Conservation (phyloP, 2,329 filamentous ascomycete species). For the Epichloe sibirici region DNA sequence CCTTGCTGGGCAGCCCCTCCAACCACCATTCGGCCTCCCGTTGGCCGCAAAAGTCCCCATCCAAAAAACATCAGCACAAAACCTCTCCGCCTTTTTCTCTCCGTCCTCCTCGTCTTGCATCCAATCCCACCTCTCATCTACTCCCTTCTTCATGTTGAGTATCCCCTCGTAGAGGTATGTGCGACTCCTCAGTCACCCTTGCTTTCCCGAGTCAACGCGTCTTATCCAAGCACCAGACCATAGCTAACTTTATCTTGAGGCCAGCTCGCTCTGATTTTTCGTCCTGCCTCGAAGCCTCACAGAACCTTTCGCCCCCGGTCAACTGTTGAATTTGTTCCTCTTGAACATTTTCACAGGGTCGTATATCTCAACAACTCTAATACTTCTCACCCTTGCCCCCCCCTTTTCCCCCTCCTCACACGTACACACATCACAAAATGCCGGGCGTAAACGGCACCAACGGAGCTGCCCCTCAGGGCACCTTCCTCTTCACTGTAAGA, state of each 20-base stretch:
- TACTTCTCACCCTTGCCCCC: neutral
- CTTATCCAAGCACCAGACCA: neutral
- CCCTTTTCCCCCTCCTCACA: slow-evolving; percentile 8
- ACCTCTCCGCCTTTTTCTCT: slow-evolving; percentile 7
- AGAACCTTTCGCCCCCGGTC: neutral
- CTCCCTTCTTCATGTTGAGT: neutral
- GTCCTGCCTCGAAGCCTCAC: neutral
- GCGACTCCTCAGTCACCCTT: neutral
- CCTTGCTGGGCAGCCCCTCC: slow-evolving; percentile 5
- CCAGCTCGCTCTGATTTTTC: neutral
- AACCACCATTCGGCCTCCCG: slow-evolving; percentile 1
- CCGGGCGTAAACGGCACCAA: slow-evolving; percentile 37
- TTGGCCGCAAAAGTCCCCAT: neutral
- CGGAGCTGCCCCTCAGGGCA: slow-evolving; percentile 39
- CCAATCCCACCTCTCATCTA: neutral
- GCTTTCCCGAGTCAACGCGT: neutral
- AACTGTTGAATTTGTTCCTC: neutral
- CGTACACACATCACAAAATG: slow-evolving; percentile 29
- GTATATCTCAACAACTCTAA: neutral
- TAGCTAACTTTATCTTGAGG: neutral
- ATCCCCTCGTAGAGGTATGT: slow-evolving; percentile 1
- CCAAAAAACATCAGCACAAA: slow-evolving; percentile 6
- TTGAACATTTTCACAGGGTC: neutral
- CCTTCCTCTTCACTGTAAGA: slow-evolving; percentile 71
- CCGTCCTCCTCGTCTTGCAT: slow-evolving; percentile 2